phyloP scores from a whole-genome alignment of 306 rosid species.

The Mimosa pudica region DNA sequence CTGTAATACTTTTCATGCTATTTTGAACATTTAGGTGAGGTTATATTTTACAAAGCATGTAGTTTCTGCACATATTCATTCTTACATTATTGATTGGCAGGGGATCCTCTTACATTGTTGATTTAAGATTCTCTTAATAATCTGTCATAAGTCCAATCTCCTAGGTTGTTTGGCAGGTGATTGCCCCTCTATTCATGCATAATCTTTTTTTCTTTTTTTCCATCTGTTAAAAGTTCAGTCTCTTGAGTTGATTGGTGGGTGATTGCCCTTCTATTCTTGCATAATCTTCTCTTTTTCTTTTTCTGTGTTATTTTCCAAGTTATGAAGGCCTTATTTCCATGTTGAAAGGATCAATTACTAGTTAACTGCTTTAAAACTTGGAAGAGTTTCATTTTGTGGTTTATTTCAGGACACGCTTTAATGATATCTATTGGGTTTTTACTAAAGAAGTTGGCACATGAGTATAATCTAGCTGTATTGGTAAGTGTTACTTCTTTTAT shows the following conservation, averaged over 20 bases:
- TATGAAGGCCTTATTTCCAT: constrained; percentile 10
- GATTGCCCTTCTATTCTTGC: constrained; percentile 17
- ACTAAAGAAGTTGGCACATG: constrained; percentile 81
- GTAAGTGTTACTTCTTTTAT: constrained; percentile 45
- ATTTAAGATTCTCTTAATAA: neutral
- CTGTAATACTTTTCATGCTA: neutral
- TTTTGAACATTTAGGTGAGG: constrained; percentile 1
- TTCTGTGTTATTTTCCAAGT: neutral
- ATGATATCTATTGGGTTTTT: constrained; percentile 85
- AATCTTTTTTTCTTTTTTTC: constrained; percentile 1
- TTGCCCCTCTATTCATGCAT: constrained; percentile 18
- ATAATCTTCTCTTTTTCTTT: constrained; percentile 18
- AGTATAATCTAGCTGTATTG: constrained; percentile 74
- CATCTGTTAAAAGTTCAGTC: constrained; percentile 16
- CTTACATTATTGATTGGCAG: neutral
- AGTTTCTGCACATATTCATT: constrained; percentile 27
- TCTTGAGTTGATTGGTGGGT: constrained; percentile 3
- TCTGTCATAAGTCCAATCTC: constrained; percentile 23
- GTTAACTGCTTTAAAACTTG: constrained; percentile 23
- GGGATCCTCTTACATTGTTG: constrained; percentile 1
- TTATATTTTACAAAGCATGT: constrained; percentile 11
- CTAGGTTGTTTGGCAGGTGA: constrained; percentile 2
- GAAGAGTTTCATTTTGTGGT: constrained; percentile 31
- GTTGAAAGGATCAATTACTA: neutral
- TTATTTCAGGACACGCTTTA: constrained; percentile 72